These are phyloP conservation scores for Arachnomyces sp. DNA, from an alignment of 2,329 filamentous ascomycete species.

Conservation along the genomic window DNA sequence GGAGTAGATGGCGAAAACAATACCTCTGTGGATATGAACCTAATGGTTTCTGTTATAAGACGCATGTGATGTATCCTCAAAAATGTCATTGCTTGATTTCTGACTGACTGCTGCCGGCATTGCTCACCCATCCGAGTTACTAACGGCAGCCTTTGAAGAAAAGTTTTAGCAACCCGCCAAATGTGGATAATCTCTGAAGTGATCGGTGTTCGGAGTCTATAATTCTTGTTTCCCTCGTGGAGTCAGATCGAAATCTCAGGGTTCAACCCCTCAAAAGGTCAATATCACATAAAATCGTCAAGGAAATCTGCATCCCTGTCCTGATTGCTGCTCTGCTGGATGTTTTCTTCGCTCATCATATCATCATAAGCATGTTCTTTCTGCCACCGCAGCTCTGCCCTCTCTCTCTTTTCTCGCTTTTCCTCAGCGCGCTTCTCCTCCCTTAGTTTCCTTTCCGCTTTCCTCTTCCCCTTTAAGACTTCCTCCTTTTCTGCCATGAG, in stretches of 20 bases:
- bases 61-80: no score
- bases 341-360: conserved; percentile 72
- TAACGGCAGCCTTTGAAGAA: no score
- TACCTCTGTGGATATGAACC: no score
- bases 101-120: no score
- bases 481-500: conserved; percentile 75
- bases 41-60: no score
- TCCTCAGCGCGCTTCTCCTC: conserved; percentile 34
- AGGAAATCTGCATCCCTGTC: conserved; percentile 63
- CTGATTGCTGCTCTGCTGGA: conserved; percentile 74
- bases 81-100: no score
- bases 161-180: no score
- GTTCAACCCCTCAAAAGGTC: background rate
- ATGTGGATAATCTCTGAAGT: no score
- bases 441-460: conserved; percentile 48
- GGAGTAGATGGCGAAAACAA: no score
- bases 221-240: no score
- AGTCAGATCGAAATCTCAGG: background rate
- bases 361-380: conserved; percentile 98
- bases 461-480: conserved; percentile 60
- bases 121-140: no score
- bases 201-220: no score
- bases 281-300: conserved; percentile 82
- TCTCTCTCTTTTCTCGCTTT: conserved; percentile 54
- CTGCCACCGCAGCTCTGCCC: conserved; percentile 83